Base-by-base conservation (phyloP, 306 rosid species). In the Malus domestica region DNA sequence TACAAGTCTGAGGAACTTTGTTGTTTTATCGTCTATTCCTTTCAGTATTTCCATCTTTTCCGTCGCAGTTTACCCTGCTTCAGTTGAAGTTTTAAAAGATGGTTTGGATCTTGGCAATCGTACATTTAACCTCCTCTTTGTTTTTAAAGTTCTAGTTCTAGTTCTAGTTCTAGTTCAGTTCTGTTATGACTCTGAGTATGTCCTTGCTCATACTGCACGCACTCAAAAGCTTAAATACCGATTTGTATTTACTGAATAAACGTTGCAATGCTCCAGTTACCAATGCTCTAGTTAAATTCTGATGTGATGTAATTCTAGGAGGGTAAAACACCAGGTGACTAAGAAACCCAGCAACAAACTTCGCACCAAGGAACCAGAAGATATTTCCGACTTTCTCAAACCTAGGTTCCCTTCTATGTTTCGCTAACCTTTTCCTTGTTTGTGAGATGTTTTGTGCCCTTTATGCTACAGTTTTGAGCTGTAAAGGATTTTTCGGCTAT, bases 31-130 rank as follows among this genome's bases (percentile, higher is more conserved):
- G 80, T 84, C 72, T 70, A 79, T 82, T 86, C 84, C 74, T 84
- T 89, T 87, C 83, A 69, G 85, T 76, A 68, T 78, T 78, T 80
- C 77, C 72, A 61, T 86, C 85, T 74, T 85, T 83, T 80, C 79
- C 62, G 78, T 83, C 65, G 74, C 86, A 76, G 70, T 79, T 68
- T 69, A 78, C 80, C 79, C 83, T 77, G 89, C 92, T 83, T 80
- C 86, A 84, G 70, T 85, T 81, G 74, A 85, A 89, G 86, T 87
- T 82, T 80, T 81, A 76, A 68, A 32, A 79, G 85, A 66, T 58
- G 80, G 89, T 83, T 82, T 88, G 85, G 71, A 82, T 82, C 88
- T 76, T 77, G 62, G 73, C 65, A 52, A 66, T 78, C 40, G 29
- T 35, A 19, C 27, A 65, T 72, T 67, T 74, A 70, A 64, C 76